Evolutionary conservation across 805 yeast genomes (phyloP).

Genomic region (Hanseniaspora guilliermondii): DNA sequence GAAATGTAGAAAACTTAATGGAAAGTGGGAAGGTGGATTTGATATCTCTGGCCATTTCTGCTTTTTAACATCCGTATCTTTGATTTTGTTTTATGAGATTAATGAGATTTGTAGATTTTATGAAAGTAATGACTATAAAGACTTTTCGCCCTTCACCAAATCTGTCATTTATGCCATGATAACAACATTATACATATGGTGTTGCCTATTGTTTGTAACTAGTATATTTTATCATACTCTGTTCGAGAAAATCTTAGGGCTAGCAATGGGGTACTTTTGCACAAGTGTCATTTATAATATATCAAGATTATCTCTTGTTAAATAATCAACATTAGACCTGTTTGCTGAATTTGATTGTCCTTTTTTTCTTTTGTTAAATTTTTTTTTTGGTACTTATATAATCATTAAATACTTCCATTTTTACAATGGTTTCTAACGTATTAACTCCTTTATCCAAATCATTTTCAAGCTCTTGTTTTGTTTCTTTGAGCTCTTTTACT

Average conservation of each 20-base stretch:
- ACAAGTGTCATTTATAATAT: conserved; percentile 34
- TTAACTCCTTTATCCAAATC: background rate
- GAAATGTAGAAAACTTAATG: conserved; percentile 24
- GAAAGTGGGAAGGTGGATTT: conserved; percentile 39
- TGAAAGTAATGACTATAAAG: conserved; percentile 11
- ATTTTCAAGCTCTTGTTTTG: background rate
- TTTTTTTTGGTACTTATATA: background rate
- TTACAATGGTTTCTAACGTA: background rate
- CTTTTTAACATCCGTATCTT: conserved; percentile 33
- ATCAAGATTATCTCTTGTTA: background rate
- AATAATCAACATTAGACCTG: background rate
- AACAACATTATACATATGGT: conserved; percentile 35
- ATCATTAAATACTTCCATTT: conserved; percentile 1
- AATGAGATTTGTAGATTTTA: conserved; percentile 11
- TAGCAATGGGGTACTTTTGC: conserved; percentile 48
- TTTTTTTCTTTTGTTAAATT: background rate
- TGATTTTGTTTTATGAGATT: conserved; percentile 32
- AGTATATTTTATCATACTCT: conserved; percentile 72
- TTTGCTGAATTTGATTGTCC: background rate
- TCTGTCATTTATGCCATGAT: background rate
- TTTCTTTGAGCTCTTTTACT: background rate
- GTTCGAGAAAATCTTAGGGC: conserved; percentile 60
- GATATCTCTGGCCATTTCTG: conserved; percentile 45
- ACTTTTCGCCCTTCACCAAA: conserved; percentile 14
- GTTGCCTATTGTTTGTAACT: conserved; percentile 53